Base-by-base conservation (phyloP, 106 monocot species). In the Triglochin maritima region DNA sequence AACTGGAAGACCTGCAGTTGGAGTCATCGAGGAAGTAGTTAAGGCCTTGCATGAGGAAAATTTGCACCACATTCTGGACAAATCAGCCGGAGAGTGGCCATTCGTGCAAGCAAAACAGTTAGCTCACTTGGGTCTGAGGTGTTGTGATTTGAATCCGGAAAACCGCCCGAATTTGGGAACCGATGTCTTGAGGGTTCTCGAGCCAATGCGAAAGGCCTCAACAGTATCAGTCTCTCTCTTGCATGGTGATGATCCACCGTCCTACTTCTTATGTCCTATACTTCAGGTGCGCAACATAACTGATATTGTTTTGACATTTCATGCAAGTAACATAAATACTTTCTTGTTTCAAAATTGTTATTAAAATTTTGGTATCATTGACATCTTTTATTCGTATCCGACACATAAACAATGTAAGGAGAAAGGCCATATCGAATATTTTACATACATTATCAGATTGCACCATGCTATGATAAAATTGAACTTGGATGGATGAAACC, bases 51-150 rank as follows among this genome's bases (percentile, higher is more conserved):
- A 29, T 10, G 69, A 8, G 47, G 60, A 67, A 13, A 47, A 44
- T 13, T 14, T 81, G 64, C 11, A 45, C 5, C n/a, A 61, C 12
- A 64, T 81, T 29, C 10, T 81, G 56, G 81, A 77, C 59, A 46
- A 5, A 17, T 73, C 69, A 49, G 73, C 81, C 16, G 77, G 81
- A 29, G 59, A 77, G 3, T 81, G 81, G 81, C 81, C 77, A 17
- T 54, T 62, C 44, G 47, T 66, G 6, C 77, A 74, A 65, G 57
- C 77, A 17, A 49, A 70, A 48, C 57, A 70, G 48, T 47, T 81
- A 6, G 9, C 50, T 4, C 51, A 56, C 14, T 57, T 81, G 12
- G 77, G 49, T 8, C 44, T 77, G 59, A 81, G 72, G 48, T 81
- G 81, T 50, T 81, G 81, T 48, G 50, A 60, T 3, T 46, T 60